These are phyloP conservation scores for Myochromella boudieri DNA, from an alignment of 768 basidiomycete species.

Conservation along the genomic window DNA sequence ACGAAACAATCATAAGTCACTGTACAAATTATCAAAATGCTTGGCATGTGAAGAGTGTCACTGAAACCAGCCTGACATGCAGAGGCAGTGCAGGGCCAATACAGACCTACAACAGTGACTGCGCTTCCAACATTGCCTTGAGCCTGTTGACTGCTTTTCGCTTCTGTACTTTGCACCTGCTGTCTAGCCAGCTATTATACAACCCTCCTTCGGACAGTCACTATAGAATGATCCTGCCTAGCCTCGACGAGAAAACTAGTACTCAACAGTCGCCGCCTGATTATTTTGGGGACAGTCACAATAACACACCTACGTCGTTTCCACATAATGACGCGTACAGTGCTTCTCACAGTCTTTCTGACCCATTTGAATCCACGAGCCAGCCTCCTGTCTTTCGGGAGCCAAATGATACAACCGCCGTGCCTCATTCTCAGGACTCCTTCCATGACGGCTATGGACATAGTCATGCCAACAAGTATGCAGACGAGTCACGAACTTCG, in stretches of 20 bases:
- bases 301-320: slow-evolving; percentile 1
- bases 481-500: slow-evolving; percentile 32
- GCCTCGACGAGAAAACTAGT: slow-evolving; percentile 12
- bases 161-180: no score
- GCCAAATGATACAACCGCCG: slow-evolving; percentile 6
- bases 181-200: no score
- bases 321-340: not conserved
- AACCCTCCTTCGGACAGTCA: no score
- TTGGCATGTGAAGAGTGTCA: no score
- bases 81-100: not conserved
- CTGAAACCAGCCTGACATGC: no score
- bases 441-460: slow-evolving; percentile 4
- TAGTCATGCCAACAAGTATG: slow-evolving; percentile 5
- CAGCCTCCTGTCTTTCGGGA: slow-evolving; percentile 13
- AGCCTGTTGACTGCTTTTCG: no score
- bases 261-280: not conserved
- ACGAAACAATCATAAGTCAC: no score
- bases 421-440: slow-evolving; percentile 1
- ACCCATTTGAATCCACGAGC: slow-evolving; percentile 5
- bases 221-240: slow-evolving; percentile 16
- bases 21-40: no score
- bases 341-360: not conserved
- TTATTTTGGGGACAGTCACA: slow-evolving; percentile 5
- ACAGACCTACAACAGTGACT: no score
- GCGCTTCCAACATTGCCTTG: slow-evolving; percentile 6